Conservation (phyloP, 257 asterid genomes). For the Eucommia ulmoides region DNA sequence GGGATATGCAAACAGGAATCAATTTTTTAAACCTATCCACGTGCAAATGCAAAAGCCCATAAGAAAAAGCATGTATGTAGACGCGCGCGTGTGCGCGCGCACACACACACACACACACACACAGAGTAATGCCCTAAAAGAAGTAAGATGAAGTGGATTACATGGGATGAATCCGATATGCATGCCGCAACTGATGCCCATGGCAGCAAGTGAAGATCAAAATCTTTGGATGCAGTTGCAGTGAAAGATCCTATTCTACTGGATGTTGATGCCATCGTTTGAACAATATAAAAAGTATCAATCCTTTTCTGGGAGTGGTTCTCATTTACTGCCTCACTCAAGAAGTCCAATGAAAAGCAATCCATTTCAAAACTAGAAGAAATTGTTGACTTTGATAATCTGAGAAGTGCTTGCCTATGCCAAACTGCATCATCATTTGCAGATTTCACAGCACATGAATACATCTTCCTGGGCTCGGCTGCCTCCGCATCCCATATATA, state of each 20-base stretch:
- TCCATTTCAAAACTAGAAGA: slow-evolving; percentile 41
- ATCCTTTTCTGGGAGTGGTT: slow-evolving; percentile 36
- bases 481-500: slow-evolving; percentile 74
- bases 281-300: slow-evolving; percentile 62
- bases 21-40: too few species aligned
- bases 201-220: slow-evolving; percentile 82
- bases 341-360: slow-evolving; percentile 64
- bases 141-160: too few species aligned
- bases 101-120: too few species aligned
- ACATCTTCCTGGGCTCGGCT: slow-evolving; percentile 60
- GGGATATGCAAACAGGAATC: too few species aligned
- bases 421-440: slow-evolving; percentile 38
- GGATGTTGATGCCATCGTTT: slow-evolving; percentile 73
- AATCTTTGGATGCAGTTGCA: slow-evolving; percentile 68
- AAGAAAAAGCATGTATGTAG: not conserved
- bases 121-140: too few species aligned
- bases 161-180: slow-evolving; percentile 54
- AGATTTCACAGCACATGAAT: slow-evolving; percentile 55
- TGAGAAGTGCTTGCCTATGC: slow-evolving; percentile 71
- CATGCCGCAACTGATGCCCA: slow-evolving; percentile 99
- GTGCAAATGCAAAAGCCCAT: too few species aligned
- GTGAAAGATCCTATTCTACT: slow-evolving; percentile 89
- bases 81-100: too few species aligned
- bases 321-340: slow-evolving; percentile 56
- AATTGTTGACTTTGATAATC: slow-evolving; percentile 38